Percentiles rank a stretch among this genome's conserved stretches.
Conservation (phyloP, 495 filamentous ascomycete species). For the Mytilinidion resinicola region DNA sequence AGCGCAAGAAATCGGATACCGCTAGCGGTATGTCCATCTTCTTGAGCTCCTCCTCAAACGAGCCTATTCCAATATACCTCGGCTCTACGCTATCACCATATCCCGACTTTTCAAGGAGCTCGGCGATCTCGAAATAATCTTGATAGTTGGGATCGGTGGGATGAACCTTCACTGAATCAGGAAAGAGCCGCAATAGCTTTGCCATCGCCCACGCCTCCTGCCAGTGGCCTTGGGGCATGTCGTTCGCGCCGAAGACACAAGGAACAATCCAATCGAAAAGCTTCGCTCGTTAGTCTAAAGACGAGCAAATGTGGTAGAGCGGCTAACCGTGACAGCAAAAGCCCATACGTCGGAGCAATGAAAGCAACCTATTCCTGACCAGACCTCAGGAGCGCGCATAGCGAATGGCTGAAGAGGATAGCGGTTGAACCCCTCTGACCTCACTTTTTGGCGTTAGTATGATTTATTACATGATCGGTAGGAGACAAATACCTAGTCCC, state of each 20-base stretch:
- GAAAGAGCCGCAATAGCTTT: conserved; percentile 2
- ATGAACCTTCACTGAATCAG: not conserved
- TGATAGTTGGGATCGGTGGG: not conserved
- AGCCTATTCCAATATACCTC: not conserved
- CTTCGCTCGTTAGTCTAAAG: not conserved
- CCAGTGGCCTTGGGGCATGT: conserved; percentile 1
- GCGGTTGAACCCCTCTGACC: not conserved
- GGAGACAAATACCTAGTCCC: not conserved
- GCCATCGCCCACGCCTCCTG: not conserved
- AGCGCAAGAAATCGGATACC: not conserved
- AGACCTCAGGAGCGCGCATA: conserved; percentile 16
- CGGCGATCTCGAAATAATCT: not conserved
- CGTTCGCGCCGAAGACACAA: not conserved
- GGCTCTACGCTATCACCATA: not conserved
- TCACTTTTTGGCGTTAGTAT: conserved; percentile 2
- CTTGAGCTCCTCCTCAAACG: conserved; percentile 1
- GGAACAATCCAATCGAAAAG: conserved; percentile 1
- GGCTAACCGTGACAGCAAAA: conserved; percentile 1
- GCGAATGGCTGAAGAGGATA: conserved; percentile 5
- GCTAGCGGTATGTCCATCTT: conserved; percentile 1
- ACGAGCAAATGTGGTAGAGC: not conserved
- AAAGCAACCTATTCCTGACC: not conserved
- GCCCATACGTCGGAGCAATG: conserved; percentile 4
- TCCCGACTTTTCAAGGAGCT: not conserved
- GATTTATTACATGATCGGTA: not conserved